Conservation (phyloP, 768 basidiomycete genomes). For the Boletales sp. region DNA sequence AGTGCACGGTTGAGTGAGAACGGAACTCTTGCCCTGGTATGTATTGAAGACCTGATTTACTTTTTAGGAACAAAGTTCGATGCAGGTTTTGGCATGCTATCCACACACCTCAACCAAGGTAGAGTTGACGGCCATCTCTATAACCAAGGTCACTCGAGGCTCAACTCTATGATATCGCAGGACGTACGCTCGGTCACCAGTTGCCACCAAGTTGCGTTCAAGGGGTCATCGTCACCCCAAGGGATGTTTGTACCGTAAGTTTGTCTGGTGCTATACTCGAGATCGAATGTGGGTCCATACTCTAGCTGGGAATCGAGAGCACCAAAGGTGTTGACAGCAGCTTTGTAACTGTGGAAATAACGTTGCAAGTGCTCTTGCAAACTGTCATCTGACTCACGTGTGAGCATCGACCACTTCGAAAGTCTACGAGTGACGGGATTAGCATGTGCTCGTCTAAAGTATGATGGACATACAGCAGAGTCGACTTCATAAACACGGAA, state of each 20-base stretch:
- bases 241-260: conserved; percentile 55
- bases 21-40: conserved; percentile 68
- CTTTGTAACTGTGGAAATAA: conserved; percentile 48
- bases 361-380: not conserved
- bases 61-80: conserved; percentile 2
- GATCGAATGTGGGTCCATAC: conserved; percentile 56
- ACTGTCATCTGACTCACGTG: conserved; percentile 46
- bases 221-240: conserved; percentile 62
- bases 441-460: not conserved
- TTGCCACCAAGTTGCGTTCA: conserved; percentile 86
- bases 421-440: conserved; percentile 41
- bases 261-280: conserved; percentile 68
- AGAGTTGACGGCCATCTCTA: conserved; percentile 57
- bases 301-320: conserved; percentile 52
- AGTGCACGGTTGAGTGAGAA: conserved; percentile 51
- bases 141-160: not conserved
- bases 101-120: conserved; percentile 54
- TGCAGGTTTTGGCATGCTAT: not conserved
- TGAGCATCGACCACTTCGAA: conserved; percentile 77
- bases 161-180: not conserved
- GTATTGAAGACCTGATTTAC: conserved; percentile 55
- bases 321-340: conserved; percentile 58
- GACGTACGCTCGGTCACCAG: conserved; percentile 65
- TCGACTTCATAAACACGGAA: conserved; percentile 51
- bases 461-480: conserved; percentile 46